These are phyloP conservation scores for Penicillium aurantiogriseum DNA, from an alignment of 2,329 filamentous ascomycete species.

Conservation along the genomic window DNA sequence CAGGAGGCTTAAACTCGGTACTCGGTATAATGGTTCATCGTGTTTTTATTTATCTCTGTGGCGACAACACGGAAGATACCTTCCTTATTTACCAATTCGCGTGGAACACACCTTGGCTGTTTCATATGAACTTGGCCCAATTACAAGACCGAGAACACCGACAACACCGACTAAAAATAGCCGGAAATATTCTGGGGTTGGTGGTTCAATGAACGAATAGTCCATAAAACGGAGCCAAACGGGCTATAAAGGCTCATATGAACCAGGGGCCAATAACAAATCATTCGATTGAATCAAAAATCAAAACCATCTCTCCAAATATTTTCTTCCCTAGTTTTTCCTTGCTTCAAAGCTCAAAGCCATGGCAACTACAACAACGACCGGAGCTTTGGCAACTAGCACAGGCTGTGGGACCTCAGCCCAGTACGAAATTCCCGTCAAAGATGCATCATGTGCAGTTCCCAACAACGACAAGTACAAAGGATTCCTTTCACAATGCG, in stretches of 20 bases:
- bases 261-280: neutral
- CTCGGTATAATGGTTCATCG: no score
- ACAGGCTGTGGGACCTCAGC: slow-evolving; percentile 16
- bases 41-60: neutral
- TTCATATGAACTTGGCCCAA: neutral
- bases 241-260: neutral
- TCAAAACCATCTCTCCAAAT: neutral
- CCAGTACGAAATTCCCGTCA: slow-evolving; percentile 27
- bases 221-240: neutral
- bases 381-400: slow-evolving; percentile 7
- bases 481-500: slow-evolving; percentile 19
- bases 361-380: slow-evolving; percentile 11
- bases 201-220: neutral
- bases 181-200: neutral
- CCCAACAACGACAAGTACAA: slow-evolving; percentile 23
- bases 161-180: slow-evolving; percentile 1
- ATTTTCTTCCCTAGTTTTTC: neutral
- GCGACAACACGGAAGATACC: neutral
- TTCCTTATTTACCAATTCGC: neutral
- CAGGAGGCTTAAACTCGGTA: neutral
- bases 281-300: neutral
- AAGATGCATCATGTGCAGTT: slow-evolving; percentile 28
- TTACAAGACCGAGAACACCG: neutral
- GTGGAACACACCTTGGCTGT: neutral
- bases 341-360: neutral